Evolutionary conservation across 1,284 basidiomycete species (phyloP).

Genomic region (Ganoderma leucocontextum): DNA sequence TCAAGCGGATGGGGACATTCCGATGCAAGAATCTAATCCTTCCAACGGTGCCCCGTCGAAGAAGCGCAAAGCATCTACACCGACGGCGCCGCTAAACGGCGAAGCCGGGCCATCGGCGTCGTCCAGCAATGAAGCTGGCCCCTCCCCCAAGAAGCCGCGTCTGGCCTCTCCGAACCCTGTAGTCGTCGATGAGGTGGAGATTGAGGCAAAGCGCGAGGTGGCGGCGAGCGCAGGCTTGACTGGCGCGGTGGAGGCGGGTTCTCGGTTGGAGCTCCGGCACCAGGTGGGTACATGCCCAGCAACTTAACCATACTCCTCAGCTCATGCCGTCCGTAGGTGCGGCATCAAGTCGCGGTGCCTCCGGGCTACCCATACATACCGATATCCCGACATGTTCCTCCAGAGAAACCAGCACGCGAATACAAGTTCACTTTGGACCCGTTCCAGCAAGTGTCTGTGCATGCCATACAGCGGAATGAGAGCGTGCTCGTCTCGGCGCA

Average conservation of each 20-base stretch:
- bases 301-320: not conserved
- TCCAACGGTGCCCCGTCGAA: constrained; percentile 28
- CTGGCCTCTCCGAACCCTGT: constrained; percentile 70
- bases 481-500: constrained; percentile 99
- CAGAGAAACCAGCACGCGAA: constrained; percentile 88
- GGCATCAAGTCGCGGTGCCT: constrained; percentile 96
- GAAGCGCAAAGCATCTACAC: constrained; percentile 41
- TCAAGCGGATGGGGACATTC: constrained; percentile 29
- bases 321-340: constrained; percentile 58
- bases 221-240: constrained; percentile 85
- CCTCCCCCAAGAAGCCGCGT: constrained; percentile 57
- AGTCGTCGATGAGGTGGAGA: constrained; percentile 90
- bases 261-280: constrained; percentile 79
- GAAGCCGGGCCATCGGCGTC: constrained; percentile 22
- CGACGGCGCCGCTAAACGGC: constrained; percentile 22
- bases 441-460: constrained; percentile 95
- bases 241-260: constrained; percentile 70
- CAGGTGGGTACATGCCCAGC: constrained; percentile 60
- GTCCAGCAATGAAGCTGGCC: constrained; percentile 35
- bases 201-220: constrained; percentile 88
- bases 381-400: constrained; percentile 92
- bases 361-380: constrained; percentile 92
- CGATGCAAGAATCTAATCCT: constrained; percentile 29
- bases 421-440: constrained; percentile 99
- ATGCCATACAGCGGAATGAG: constrained; percentile 97